Conservation (phyloP, 2,329 filamentous ascomycete genomes). For the Trichoderma sp. region DNA sequence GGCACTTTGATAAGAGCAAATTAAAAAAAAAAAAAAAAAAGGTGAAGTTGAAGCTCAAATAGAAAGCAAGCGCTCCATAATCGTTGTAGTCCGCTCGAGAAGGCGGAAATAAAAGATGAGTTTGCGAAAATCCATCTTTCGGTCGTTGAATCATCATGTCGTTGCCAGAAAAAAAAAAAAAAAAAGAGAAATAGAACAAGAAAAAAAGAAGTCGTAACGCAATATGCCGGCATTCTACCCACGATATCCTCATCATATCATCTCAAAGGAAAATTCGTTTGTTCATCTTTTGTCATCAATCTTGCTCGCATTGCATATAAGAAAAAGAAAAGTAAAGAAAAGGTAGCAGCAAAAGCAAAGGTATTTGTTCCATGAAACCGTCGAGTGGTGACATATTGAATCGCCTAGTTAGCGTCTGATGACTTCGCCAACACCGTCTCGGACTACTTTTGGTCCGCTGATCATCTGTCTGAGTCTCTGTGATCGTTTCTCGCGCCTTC, state of each 20-base stretch:
- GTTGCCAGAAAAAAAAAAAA: too few relatives aligned
- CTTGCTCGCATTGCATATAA: conserved; percentile 5
- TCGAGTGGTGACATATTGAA: conserved; percentile 1
- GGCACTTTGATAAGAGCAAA: background rate
- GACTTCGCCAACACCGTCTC: conserved; percentile 62
- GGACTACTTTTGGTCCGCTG: conserved; percentile 60
- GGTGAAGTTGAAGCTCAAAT: background rate
- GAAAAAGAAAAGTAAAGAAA: background rate
- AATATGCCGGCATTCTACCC: conserved; percentile 11
- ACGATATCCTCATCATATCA: conserved; percentile 17
- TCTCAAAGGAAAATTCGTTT: conserved; percentile 11
- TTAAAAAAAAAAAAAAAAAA: conserved; percentile 17
- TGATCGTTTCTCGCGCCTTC: conserved; percentile 60
- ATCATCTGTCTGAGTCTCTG: conserved; percentile 64
- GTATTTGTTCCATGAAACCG: background rate
- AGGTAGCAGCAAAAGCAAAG: background rate
- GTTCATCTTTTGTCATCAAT: background rate
- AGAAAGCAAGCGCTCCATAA: background rate
- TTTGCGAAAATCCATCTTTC: background rate
- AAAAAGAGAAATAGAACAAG: background rate
- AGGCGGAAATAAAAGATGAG: background rate
- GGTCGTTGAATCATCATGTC: conserved; percentile 23
- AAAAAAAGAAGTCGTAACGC: conserved; percentile 5
- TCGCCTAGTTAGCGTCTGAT: conserved; percentile 46
- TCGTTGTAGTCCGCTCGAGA: background rate